phyloP scores from a whole-genome alignment of 2,329 filamentous ascomycete species.

The Colletotrichum sp. region DNA sequence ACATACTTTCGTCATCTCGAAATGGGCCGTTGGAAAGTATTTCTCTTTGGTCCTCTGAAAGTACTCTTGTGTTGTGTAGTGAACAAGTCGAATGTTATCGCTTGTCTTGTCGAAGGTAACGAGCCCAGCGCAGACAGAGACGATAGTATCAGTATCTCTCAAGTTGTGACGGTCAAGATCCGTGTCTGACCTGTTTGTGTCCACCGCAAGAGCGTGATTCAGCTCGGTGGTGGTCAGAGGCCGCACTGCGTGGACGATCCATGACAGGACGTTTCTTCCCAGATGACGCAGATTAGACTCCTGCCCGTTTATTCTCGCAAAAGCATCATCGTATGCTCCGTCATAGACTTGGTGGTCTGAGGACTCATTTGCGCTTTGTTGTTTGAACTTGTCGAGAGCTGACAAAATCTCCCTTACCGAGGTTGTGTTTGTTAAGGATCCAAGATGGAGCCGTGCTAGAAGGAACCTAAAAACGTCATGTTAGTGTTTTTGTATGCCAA shows the following conservation, averaged over 20 bases:
- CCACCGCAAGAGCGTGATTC: neutral
- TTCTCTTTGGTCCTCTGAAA: neutral
- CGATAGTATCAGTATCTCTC: neutral
- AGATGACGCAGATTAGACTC: no score
- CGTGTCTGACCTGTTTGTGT: neutral
- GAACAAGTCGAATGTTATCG: neutral
- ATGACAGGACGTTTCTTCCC: no score
- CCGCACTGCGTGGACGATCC: no score
- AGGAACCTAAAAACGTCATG: neutral
- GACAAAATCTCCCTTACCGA: neutral
- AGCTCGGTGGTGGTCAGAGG: neutral
- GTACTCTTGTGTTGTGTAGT: neutral
- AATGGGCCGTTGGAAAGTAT: neutral
- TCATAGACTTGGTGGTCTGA: no score
- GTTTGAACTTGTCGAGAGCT: neutral
- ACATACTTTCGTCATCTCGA: neutral
- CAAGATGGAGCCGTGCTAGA: neutral
- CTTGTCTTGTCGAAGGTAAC: neutral
- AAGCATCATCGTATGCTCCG: no score
- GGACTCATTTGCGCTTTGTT: no score
- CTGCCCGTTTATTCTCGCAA: no score
- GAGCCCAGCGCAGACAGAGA: neutral
- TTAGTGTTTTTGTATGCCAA: neutral
- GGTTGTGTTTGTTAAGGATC: neutral
- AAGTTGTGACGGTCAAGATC: no score